These are phyloP conservation scores for Chalciporus pseudorubinellus DNA, from an alignment of 768 basidiomycete genomes.

Conservation along the genomic window DNA sequence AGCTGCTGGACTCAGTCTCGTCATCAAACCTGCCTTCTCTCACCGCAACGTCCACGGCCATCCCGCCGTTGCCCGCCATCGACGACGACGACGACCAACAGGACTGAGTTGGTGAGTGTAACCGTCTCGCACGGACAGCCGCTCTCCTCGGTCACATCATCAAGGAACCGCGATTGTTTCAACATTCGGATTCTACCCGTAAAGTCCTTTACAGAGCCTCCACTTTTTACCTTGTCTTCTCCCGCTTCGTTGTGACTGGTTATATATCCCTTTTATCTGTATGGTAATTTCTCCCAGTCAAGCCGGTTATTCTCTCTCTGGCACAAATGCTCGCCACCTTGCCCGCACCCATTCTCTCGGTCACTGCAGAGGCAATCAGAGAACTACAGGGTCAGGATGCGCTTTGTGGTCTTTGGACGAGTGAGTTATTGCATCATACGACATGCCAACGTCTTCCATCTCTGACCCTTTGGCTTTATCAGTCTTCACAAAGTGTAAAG, in stretches of 20 bases:
- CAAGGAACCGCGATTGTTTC: constrained; percentile 30
- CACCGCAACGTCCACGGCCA: constrained; percentile 16
- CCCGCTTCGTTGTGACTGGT: constrained; percentile 15
- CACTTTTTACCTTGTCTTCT: constrained; percentile 15
- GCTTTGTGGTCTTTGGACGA: constrained; percentile 63
- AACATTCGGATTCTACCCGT: constrained; percentile 15
- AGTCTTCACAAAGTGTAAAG: constrained; percentile 88
- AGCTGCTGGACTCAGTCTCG: constrained; percentile 9
- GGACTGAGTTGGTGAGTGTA: background rate
- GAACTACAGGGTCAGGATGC: constrained; percentile 70
- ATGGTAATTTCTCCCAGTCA: background rate
- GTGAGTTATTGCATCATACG: constrained; percentile 38
- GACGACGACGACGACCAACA: constrained; percentile 13
- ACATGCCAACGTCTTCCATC: constrained; percentile 2
- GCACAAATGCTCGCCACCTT: constrained; percentile 48
- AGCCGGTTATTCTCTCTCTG: background rate
- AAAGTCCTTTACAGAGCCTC: constrained; percentile 11
- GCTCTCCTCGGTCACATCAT: constrained; percentile 22
- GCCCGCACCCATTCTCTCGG: constrained; percentile 62
- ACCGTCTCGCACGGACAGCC: constrained; percentile 21
- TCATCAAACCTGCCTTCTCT: constrained; percentile 19
- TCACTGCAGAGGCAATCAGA: constrained; percentile 62
- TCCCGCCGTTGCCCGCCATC: constrained; percentile 2
- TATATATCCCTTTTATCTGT: constrained; percentile 18
- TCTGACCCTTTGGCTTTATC: constrained; percentile 11